Evolutionary conservation across 305 asterid species (phyloP), one percentile per base, ranked within the genome.

Genomic region (Ajuga reptans): DNA sequence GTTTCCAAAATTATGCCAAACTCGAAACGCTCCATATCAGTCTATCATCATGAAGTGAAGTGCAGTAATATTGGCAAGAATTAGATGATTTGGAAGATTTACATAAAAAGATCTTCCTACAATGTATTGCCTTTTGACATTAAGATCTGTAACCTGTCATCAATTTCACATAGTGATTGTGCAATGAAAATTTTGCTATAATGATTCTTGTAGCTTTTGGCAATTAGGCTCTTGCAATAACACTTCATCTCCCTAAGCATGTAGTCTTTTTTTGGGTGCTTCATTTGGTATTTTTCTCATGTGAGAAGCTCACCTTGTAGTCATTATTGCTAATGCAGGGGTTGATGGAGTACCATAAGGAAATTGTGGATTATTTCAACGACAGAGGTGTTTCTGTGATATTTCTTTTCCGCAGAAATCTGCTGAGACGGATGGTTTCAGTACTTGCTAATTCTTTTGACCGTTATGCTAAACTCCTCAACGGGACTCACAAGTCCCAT

Each of bases 401-500:
- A 69, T 87, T 91, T 71, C 91, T 91, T 65, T 87, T 91, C 78
- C 85, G 98, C 72, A 86, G 89, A 62, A 91, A 91, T 77, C 76
- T 89, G 41, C 85, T 91, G 12, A 86, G 94, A 4, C 88, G 96
- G 58, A 87, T 89, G 96, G 94, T 91, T 72, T 91, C 97, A 0
- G 63, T 84, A 75, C 89, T 89, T 42, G 92, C 96, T 37, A 91
- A 91, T 82, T 86, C 95, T 34, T 86, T 82, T 10, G 97, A 89
- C 64, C 87, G 90, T 24, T 72, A 80, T 64, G 96, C 94, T 18
- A 89, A 89, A 71, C 86, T 87, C 77, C 84, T 91, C 53, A 91
- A 89, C 17, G 98, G 98, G 65, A 87, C 85, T 8, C 98, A 91
- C 64, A 89, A 89, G 83, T 89, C 98, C 63, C 96, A 91, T 52